Conservation (phyloP, 2,329 filamentous ascomycete species). For the Colletotrichum lindemuthianum region DNA sequence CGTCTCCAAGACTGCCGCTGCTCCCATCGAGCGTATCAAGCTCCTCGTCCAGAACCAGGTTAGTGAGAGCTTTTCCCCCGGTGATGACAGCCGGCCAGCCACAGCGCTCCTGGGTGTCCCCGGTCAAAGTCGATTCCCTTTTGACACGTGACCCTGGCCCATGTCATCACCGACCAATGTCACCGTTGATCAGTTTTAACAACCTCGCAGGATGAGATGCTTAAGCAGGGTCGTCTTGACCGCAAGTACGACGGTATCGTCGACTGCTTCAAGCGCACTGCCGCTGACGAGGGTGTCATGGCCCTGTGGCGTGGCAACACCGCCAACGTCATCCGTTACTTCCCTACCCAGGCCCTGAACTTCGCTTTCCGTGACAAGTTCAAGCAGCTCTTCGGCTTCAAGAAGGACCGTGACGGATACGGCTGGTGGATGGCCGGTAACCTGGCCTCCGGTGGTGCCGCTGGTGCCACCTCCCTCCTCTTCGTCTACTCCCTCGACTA, state of each 20-base stretch:
- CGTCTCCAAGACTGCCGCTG: slow-evolving; percentile 99
- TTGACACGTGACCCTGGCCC: slow-evolving; percentile 28
- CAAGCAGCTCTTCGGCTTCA: slow-evolving; percentile 99
- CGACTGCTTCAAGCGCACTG: slow-evolving; percentile 96
- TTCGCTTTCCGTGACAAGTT: slow-evolving; percentile 99
- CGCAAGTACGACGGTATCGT: slow-evolving; percentile 93
- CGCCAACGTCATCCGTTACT: slow-evolving; percentile 99
- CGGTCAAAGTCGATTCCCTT: not conserved
- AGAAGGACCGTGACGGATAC: slow-evolving; percentile 99
- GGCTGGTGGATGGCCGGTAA: slow-evolving; percentile 99
- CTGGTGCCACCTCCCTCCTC: slow-evolving; percentile 99
- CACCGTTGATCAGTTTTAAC: slow-evolving; percentile 43
- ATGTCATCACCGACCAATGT: not conserved
- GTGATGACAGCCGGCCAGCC: slow-evolving; percentile 16
- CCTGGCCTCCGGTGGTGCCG: slow-evolving; percentile 99
- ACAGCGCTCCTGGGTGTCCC: slow-evolving; percentile 14
- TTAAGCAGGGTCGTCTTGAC: slow-evolving; percentile 98
- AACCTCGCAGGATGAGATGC: slow-evolving; percentile 91
- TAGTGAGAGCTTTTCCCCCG: slow-evolving; percentile 52
- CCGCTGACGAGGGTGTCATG: slow-evolving; percentile 89
- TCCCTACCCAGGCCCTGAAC: slow-evolving; percentile 99
- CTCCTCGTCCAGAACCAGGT: slow-evolving; percentile 99
- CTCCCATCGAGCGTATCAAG: slow-evolving; percentile 99
- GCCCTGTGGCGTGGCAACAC: slow-evolving; percentile 99
- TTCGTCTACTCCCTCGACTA: slow-evolving; percentile 99